phyloP scores from a whole-genome alignment of 2,329 filamentous ascomycete genomes.

The Epichloe aotearoae region DNA sequence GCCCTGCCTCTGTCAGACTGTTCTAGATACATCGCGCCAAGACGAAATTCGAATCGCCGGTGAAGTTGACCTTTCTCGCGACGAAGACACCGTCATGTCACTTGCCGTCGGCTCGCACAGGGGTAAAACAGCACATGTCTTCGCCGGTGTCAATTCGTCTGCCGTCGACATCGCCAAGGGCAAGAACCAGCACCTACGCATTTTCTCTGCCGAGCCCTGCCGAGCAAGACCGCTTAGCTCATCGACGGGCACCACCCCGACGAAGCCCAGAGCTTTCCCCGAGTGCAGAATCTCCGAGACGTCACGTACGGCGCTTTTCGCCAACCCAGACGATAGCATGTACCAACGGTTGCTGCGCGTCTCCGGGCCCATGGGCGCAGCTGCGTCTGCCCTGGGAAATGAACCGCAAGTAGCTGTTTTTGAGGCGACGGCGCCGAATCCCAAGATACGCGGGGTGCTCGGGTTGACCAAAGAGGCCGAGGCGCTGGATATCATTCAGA shows the following conservation, averaged over 20 bases:
- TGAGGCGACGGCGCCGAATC: slow-evolving; percentile 37
- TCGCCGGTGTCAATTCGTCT: slow-evolving; percentile 78
- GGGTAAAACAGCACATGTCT: slow-evolving; percentile 38
- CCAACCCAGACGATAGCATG: slow-evolving; percentile 32
- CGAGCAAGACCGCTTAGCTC: slow-evolving; percentile 17
- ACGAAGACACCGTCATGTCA: slow-evolving; percentile 83
- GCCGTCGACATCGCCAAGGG: slow-evolving; percentile 57
- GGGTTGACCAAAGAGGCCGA: slow-evolving; percentile 44
- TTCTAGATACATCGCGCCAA: slow-evolving; percentile 57
- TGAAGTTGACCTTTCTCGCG: slow-evolving; percentile 64
- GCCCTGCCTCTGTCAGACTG: slow-evolving; percentile 33
- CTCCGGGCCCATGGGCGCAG: slow-evolving; percentile 56
- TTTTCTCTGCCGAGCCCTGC: slow-evolving; percentile 47
- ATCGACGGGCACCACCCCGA: slow-evolving; percentile 12
- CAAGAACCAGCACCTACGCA: slow-evolving; percentile 72
- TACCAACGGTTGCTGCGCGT: slow-evolving; percentile 49
- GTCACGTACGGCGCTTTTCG: slow-evolving; percentile 43
- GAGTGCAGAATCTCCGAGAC: slow-evolving; percentile 34
- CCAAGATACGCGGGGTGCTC: slow-evolving; percentile 35
- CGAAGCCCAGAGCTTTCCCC: slow-evolving; percentile 7
- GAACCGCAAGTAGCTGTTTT: slow-evolving; percentile 72
- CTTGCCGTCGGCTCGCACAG: slow-evolving; percentile 55
- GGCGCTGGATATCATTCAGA: slow-evolving; percentile 56
- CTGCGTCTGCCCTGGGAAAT: slow-evolving; percentile 65
- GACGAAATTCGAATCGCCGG: slow-evolving; percentile 50